These are phyloP conservation scores for Didymella segeticola DNA, from an alignment of 2,329 filamentous ascomycete species.

Conservation along the genomic window DNA sequence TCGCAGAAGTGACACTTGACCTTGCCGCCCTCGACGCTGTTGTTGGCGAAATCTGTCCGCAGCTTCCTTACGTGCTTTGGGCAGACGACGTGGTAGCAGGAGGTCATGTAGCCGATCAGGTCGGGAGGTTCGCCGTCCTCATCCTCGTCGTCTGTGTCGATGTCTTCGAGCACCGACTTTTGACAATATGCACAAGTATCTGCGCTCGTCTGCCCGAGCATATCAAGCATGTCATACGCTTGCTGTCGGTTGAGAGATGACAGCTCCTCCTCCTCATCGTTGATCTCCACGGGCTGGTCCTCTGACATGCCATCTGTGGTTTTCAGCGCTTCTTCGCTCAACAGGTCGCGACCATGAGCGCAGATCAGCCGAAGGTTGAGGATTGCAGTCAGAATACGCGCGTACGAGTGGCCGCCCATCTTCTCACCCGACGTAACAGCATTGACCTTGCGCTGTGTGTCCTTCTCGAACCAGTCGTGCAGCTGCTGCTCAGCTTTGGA, in stretches of 20 bases:
- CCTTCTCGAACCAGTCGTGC: conserved; percentile 84
- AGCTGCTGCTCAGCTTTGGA: conserved; percentile 74
- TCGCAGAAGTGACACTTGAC: conserved; percentile 74
- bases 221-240: conserved; percentile 83
- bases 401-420: conserved; percentile 86
- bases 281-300: conserved; percentile 86
- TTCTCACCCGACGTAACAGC: conserved; percentile 71
- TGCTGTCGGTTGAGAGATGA: conserved; percentile 70
- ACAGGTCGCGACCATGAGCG: conserved; percentile 89
- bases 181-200: conserved; percentile 72
- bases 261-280: conserved; percentile 73
- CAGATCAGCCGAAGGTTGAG: conserved; percentile 88
- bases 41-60: conserved; percentile 59
- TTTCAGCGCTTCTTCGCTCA: conserved; percentile 82
- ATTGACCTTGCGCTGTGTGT: conserved; percentile 80
- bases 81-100: conserved; percentile 88
- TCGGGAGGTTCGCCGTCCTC: conserved; percentile 63
- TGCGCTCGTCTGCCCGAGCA: conserved; percentile 82
- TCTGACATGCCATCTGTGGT: conserved; percentile 81
- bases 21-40: conserved; percentile 51
- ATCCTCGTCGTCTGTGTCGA: conserved; percentile 44
- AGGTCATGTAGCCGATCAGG: conserved; percentile 78
- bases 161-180: conserved; percentile 50
- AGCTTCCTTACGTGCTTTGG: conserved; percentile 71
- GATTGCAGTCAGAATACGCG: conserved; percentile 91